Conservation (phyloP, 2,329 filamentous ascomycete genomes). For the Beauveria pseudobassiana region DNA sequence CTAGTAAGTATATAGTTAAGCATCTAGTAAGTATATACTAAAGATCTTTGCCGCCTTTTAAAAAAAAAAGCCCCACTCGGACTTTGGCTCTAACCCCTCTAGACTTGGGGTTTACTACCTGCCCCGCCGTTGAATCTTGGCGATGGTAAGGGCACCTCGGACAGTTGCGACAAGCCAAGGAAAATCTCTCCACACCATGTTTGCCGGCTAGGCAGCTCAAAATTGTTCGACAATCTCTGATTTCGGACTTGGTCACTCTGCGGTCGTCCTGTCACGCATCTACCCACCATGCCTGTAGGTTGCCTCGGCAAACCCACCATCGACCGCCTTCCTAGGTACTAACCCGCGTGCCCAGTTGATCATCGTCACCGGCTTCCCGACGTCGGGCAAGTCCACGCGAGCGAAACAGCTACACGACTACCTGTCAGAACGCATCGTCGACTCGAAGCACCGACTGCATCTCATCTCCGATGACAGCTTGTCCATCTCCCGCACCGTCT, state of each 20-base stretch:
- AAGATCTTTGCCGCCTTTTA: too few species aligned
- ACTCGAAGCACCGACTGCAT: conserved; percentile 56
- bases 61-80: too few species aligned
- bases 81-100: too few species aligned
- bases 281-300: not conserved
- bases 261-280: not conserved
- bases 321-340: not conserved
- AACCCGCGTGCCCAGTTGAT: conserved; percentile 43
- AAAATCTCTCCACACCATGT: not conserved
- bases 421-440: conserved; percentile 49
- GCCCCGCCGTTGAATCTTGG: not conserved
- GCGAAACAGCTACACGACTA: conserved; percentile 59
- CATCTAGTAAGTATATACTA: too few species aligned
- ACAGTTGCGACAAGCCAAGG: not conserved
- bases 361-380: conserved; percentile 59
- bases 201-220: not conserved
- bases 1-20: too few species aligned
- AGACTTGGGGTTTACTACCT: too few species aligned
- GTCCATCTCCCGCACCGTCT: conserved; percentile 61
- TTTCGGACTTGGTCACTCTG: not conserved
- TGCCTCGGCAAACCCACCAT: not conserved
- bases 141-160: conserved; percentile 1
- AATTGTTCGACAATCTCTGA: not conserved
- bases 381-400: conserved; percentile 61
- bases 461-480: conserved; percentile 68